Evolutionary conservation across 345 rosid species (phyloP).

Genomic region (Gossypium herbaceum): DNA sequence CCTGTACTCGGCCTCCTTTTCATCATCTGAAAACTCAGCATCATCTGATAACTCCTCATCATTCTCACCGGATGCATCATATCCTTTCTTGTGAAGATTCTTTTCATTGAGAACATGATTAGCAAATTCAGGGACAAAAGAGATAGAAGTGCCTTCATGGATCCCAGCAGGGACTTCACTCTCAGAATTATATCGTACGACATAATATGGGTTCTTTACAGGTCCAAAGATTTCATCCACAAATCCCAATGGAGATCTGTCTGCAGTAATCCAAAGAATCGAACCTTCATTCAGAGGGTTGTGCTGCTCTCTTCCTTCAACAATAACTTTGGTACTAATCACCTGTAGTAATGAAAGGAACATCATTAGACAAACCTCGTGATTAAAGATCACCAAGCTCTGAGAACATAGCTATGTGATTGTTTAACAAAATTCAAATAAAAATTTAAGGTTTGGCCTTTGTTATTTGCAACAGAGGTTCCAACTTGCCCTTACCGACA

Average conservation of each 20-base stretch:
- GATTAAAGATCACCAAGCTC: neutral
- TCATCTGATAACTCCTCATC: slow-evolving; percentile 86
- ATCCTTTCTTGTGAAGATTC: slow-evolving; percentile 81
- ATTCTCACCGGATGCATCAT: slow-evolving; percentile 91
- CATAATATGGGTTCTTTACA: slow-evolving; percentile 74
- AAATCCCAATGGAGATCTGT: slow-evolving; percentile 60
- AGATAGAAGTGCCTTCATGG: slow-evolving; percentile 53
- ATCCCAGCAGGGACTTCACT: slow-evolving; percentile 68
- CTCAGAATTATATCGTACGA: slow-evolving; percentile 88
- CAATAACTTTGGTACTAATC: slow-evolving; percentile 67
- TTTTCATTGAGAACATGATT: slow-evolving; percentile 63
- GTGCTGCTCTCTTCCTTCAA: slow-evolving; percentile 80
- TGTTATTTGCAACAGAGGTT: neutral
- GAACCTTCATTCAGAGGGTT: slow-evolving; percentile 84
- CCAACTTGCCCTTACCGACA: slow-evolving; percentile 54
- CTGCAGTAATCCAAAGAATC: slow-evolving; percentile 73
- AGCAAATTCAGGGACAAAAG: slow-evolving; percentile 79
- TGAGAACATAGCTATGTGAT: neutral
- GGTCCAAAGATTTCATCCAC: slow-evolving; percentile 98
- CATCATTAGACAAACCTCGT: neutral
- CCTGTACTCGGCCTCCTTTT: slow-evolving; percentile 80
- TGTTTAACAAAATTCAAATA: neutral
- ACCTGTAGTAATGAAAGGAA: slow-evolving; percentile 41
- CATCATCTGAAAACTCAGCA: slow-evolving; percentile 92
- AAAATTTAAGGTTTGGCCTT: neutral